phyloP scores from a whole-genome alignment of 2,329 filamentous ascomycete species.

The Aspergillus ustus region DNA sequence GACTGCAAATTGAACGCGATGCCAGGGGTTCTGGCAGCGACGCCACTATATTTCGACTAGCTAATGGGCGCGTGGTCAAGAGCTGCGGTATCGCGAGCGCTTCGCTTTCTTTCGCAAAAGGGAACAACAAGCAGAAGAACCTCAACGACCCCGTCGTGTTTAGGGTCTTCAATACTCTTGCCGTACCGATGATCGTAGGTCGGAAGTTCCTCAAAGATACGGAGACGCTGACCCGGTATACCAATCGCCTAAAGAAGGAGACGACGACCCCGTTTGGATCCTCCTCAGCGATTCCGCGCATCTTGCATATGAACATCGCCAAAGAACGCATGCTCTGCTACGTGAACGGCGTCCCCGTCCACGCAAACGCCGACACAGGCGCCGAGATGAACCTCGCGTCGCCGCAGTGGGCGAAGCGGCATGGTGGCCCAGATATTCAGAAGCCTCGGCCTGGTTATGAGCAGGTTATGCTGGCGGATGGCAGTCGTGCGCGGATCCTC shows the following conservation, averaged over 20 bases:
- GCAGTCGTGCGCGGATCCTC: background rate
- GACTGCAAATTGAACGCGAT: background rate
- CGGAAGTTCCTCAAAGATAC: background rate
- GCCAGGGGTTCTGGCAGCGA: background rate
- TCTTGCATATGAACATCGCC: background rate
- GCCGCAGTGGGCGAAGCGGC: background rate
- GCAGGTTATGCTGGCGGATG: background rate
- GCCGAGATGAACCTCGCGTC: constrained; percentile 5
- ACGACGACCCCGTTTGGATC: background rate
- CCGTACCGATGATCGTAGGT: background rate
- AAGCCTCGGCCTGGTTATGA: background rate
- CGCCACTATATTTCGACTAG: background rate
- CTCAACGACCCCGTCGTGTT: background rate
- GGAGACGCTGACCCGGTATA: background rate
- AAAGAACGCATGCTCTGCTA: constrained; percentile 2
- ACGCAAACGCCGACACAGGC: constrained; percentile 4
- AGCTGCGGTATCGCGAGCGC: background rate
- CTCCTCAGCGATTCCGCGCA: background rate
- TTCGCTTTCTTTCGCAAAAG: background rate
- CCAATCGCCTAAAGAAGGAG: background rate
- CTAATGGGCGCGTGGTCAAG: background rate
- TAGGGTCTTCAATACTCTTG: background rate
- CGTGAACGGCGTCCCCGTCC: background rate
- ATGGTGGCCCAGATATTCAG: background rate
- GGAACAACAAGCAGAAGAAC: background rate